Evolutionary conservation across 2,329 filamentous ascomycete species (phyloP), one percentile per base, ranked within the genome.

Genomic region (Scleromitrula shiraiana): DNA sequence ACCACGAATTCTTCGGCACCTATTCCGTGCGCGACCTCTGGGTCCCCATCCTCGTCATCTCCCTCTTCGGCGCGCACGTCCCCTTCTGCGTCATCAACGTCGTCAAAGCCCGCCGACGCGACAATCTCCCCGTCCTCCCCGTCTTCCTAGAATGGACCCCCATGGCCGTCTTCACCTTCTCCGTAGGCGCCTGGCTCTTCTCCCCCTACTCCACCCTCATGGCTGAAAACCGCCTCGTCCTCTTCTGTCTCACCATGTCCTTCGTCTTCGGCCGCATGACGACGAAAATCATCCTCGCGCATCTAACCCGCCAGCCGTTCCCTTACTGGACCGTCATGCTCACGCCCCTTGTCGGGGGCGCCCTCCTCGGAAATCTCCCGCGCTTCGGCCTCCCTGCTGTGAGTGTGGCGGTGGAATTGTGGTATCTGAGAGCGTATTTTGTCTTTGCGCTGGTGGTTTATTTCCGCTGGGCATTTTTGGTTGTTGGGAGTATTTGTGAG

Each of bases 181-280:
- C 80, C 52, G 86, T 86, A 55, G 77, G 82, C 52, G 79, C 84
- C 10, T 98, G 93, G 93, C 73, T 97, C 3, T 93, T 86, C 64
- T 94, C 88, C 14, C 90, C 91, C 0, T 80, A 95, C 71, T 95
- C 90, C 50, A 83, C 78, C 9, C 70, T 98, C 30, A 77, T 94
- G 63, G 69, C 71, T 29, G 82, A 95, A 51, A 96, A 97, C 69
- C 86, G 93, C 62, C 78, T 98, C 1, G 82, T 94, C 9, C 78
- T 97, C 39, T 95, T 95, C 67, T 96, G 90, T 71, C 69, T 95
- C 51, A 95, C 88, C 51, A 85, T 97, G 75, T 86, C 88, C n/a
- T 90, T 97, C 60, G 93, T 96, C 50, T 97, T 98, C 66, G 93
- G 93, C 29, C 85, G 93, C 57, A 89, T 98, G 83, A 97, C 93